Evolutionary conservation across 1,139 yeast species (phyloP).

Genomic region (Debaryomycetaceae sp.): DNA sequence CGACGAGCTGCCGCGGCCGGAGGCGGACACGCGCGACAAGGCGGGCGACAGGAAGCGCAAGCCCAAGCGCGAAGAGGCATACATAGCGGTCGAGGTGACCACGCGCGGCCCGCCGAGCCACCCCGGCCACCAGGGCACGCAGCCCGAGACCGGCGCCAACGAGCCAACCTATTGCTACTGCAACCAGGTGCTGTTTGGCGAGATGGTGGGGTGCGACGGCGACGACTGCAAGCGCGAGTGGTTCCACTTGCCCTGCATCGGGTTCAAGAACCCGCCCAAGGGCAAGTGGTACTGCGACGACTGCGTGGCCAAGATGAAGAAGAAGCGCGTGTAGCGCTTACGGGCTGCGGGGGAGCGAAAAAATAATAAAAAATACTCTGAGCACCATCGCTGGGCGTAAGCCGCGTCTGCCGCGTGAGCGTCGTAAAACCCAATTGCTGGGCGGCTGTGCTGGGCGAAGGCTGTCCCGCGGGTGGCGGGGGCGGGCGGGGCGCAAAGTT

Average conservation of each 20-base stretch:
- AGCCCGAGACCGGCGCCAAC: conserved; percentile 1
- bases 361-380: no score
- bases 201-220: conserved; percentile 98
- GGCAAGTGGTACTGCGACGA: conserved; percentile 98
- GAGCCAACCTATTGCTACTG: conserved; percentile 95
- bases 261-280: conserved; percentile 83
- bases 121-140: conserved; percentile 7
- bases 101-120: conserved; percentile 1
- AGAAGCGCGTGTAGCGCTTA: no score
- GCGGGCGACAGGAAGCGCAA: conserved; percentile 29
- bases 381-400: no score
- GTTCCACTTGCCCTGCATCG: conserved; percentile 97
- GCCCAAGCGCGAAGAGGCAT: conserved; percentile 27
- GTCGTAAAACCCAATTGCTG: no score
- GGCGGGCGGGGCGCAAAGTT: no score
- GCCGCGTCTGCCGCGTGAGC: no score
- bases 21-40: no score
- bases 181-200: conserved; percentile 94
- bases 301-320: conserved; percentile 50
- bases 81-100: conserved; percentile 8
- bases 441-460: no score
- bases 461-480: no score
- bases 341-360: no score
- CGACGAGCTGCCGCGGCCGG: no score
- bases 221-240: conserved; percentile 90